Evolutionary conservation across 257 asterid species (phyloP).

Genomic region (Cruciata laevipes): DNA sequence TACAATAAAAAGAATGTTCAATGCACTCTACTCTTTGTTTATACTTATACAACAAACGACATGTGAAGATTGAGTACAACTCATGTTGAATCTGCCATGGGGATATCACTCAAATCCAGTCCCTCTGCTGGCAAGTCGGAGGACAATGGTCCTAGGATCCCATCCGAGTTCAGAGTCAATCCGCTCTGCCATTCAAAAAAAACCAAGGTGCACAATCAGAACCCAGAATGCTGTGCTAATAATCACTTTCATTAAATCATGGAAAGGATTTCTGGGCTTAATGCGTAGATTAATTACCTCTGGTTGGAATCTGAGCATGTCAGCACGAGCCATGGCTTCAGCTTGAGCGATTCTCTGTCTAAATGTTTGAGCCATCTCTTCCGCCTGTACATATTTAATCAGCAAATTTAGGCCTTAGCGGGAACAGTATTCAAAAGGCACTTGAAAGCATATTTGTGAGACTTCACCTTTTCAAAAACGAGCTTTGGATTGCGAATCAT

Average conservation of each 20-base stretch:
- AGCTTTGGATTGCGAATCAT: conserved; percentile 96
- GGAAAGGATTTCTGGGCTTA: not conserved
- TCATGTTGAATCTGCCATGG: conserved; percentile 48
- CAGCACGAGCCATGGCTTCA: conserved; percentile 99
- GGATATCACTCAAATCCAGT: conserved; percentile 68
- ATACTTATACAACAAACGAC: not conserved
- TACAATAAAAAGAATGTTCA: conserved; percentile 1
- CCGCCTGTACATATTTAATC: conserved; percentile 52
- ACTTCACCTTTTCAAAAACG: conserved; percentile 78
- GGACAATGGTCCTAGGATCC: conserved; percentile 75
- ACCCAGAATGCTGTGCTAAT: not conserved
- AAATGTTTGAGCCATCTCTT: conserved; percentile 99
- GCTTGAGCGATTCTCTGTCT: conserved; percentile 99
- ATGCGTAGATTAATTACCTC: conserved; percentile 46
- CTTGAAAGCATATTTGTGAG: conserved; percentile 5
- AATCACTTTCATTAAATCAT: not conserved
- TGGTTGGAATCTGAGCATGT: conserved; percentile 93
- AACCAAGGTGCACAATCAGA: not conserved
- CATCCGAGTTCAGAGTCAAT: conserved; percentile 83
- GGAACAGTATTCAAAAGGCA: not conserved
- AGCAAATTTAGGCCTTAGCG: not conserved
- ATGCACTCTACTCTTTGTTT: not conserved
- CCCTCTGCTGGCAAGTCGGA: conserved; percentile 82
- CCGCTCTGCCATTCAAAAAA: conserved; percentile 64
- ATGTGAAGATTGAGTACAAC: not conserved